A percentile compares a stretch with the other conserved stretches of the same genome.
Evolutionary conservation across 495 filamentous ascomycete species (phyloP).

Genomic region (Daldinia vernicosa): DNA sequence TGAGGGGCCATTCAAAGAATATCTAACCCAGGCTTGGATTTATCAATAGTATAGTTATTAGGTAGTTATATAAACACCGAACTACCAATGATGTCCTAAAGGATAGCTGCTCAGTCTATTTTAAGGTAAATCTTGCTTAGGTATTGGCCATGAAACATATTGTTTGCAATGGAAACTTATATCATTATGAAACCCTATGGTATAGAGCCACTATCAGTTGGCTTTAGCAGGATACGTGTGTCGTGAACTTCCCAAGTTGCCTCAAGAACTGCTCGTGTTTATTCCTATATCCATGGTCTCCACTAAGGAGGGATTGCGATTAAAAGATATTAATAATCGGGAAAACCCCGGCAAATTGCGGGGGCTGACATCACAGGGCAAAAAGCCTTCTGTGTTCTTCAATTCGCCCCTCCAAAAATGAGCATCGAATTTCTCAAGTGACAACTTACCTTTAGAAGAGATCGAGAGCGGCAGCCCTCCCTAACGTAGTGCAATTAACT

Average conservation of each 20-base stretch:
- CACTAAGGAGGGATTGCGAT: conserved; percentile 6
- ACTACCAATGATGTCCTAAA: neutral
- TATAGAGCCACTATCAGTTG: neutral
- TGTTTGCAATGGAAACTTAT: neutral
- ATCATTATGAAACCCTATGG: neutral
- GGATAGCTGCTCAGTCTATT: neutral
- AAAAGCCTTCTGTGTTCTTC: conserved; percentile 38
- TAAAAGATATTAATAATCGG: conserved; percentile 10
- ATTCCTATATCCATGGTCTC: conserved; percentile 9
- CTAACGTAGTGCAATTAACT: conserved; percentile 5
- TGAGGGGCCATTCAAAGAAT: no score
- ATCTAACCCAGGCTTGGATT: no score
- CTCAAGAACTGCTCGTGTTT: neutral
- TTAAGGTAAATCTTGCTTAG: neutral
- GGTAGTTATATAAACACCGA: neutral
- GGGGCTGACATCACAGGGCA: conserved; percentile 45
- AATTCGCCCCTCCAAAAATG: conserved; percentile 44
- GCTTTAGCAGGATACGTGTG: neutral
- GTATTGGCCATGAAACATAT: neutral
- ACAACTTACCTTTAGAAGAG: conserved; percentile 9
- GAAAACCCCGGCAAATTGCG: conserved; percentile 37
- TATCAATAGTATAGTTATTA: neutral
- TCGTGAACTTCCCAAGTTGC: neutral
- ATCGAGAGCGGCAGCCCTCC: conserved; percentile 1
- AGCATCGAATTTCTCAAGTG: conserved; percentile 23